These are phyloP conservation scores for Ilyonectria robusta DNA, from an alignment of 2,329 filamentous ascomycete species.

Conservation along the genomic window DNA sequence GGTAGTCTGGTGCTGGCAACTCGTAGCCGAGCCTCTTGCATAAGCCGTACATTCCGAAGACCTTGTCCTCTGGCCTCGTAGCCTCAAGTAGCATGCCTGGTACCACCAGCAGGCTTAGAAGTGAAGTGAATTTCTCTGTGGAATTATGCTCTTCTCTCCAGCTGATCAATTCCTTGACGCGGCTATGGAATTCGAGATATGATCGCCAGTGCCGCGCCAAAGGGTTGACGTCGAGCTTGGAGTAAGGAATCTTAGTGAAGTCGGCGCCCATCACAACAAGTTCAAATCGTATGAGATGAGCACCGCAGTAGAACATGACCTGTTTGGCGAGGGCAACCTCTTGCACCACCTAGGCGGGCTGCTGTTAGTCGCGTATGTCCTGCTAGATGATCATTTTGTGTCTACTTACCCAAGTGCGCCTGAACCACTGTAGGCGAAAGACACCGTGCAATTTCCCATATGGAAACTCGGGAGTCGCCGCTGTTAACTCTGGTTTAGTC, in stretches of 20 bases:
- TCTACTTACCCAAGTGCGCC: not conserved
- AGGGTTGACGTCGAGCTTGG: not conserved
- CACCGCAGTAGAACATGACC: slow-evolving; percentile 2
- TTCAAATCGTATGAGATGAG: slow-evolving; percentile 1
- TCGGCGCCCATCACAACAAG: not conserved
- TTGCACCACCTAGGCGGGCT: not conserved
- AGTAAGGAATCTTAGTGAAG: slow-evolving; percentile 1
- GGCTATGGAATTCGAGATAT: not conserved
- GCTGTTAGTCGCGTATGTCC: not conserved
- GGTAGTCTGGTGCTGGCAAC: not conserved
- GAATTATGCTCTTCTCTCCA: not conserved
- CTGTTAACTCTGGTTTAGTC: not conserved
- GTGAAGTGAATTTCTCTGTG: not conserved
- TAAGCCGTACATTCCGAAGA: not conserved
- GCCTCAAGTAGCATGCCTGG: not conserved
- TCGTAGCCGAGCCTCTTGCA: slow-evolving; percentile 3
- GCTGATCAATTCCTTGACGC: not conserved
- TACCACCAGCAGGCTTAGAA: not conserved
- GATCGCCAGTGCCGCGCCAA: slow-evolving; percentile 1
- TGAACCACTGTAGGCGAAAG: slow-evolving; percentile 1
- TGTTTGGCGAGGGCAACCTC: not conserved
- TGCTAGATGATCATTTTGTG: not conserved
- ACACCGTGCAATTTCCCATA: not conserved
- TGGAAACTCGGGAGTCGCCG: not conserved
- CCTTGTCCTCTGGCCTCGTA: slow-evolving; percentile 1